A percentile compares a stretch with the other conserved stretches of the same genome.
These are phyloP conservation scores for Xenoacremonium recifei DNA, from an alignment of 2,329 filamentous ascomycete genomes.

Conservation along the genomic window DNA sequence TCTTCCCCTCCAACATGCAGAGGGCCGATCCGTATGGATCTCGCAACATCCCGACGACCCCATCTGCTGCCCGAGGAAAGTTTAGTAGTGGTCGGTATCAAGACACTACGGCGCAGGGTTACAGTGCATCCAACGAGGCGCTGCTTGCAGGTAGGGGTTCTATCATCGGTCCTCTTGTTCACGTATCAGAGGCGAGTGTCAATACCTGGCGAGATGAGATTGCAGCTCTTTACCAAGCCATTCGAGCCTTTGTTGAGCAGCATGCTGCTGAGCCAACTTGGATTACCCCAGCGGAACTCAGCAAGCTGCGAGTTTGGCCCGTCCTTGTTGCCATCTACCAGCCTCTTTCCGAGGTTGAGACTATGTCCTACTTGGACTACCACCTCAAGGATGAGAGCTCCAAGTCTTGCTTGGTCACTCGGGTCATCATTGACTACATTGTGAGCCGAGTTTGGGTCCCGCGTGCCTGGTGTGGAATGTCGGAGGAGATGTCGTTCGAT, in stretches of 20 bases:
- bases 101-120: slow-evolving; percentile 22
- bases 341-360: slow-evolving; percentile 37
- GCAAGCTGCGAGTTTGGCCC: slow-evolving; percentile 33
- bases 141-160: slow-evolving; percentile 17
- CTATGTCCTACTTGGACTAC: slow-evolving; percentile 39
- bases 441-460: slow-evolving; percentile 41
- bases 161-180: slow-evolving; percentile 29
- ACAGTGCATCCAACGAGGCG: slow-evolving; percentile 6
- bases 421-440: slow-evolving; percentile 41
- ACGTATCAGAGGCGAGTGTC: slow-evolving; percentile 34
- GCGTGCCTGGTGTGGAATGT: slow-evolving; percentile 38
- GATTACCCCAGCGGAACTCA: slow-evolving; percentile 27
- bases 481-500: slow-evolving; percentile 31
- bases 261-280: slow-evolving; percentile 32
- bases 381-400: slow-evolving; percentile 39
- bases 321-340: slow-evolving; percentile 37
- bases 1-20: slow-evolving; percentile 25
- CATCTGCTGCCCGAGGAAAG: slow-evolving; percentile 26
- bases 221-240: slow-evolving; percentile 35
- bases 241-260: slow-evolving; percentile 35
- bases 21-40: slow-evolving; percentile 20
- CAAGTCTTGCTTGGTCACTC: slow-evolving; percentile 42
- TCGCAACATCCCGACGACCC: slow-evolving; percentile 28
- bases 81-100: slow-evolving; percentile 30
- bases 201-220: slow-evolving; percentile 35